phyloP scores from a whole-genome alignment of 495 filamentous ascomycete species.

The Aeminium ludgeri region DNA sequence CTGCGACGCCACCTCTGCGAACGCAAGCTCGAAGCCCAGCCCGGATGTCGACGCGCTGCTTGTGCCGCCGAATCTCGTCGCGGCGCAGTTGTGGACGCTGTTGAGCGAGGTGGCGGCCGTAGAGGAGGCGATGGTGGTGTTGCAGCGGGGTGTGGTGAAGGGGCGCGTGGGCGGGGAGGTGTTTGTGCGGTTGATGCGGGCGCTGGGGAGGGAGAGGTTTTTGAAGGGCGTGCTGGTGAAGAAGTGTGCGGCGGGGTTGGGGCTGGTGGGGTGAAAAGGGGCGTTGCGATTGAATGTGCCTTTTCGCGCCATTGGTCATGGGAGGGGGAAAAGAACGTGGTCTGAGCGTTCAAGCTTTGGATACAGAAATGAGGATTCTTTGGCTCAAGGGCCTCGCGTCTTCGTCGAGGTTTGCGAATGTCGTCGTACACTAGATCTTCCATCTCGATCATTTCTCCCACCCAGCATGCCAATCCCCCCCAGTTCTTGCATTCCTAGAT shows the following conservation, averaged over 20 bases:
- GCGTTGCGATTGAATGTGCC: too few relatives aligned
- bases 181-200: conserved; percentile 71
- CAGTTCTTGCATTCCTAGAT: too few relatives aligned
- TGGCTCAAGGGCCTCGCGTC: too few relatives aligned
- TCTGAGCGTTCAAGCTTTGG: too few relatives aligned
- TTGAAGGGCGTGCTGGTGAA: conserved; percentile 73
- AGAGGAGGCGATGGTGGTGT: conserved; percentile 67
- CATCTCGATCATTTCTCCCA: too few relatives aligned
- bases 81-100: conserved; percentile 74
- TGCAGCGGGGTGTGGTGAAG: conserved; percentile 65
- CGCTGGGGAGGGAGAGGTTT: conserved; percentile 74
- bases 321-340: too few relatives aligned
- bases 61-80: conserved; percentile 85
- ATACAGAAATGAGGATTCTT: too few relatives aligned
- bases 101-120: conserved; percentile 73
- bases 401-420: too few relatives aligned
- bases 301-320: too few relatives aligned
- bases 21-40: conserved; percentile 35
- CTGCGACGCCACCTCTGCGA: conserved; percentile 62
- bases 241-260: conserved; percentile 82
- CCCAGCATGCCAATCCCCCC: too few relatives aligned
- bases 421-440: too few relatives aligned
- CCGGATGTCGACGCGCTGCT: conserved; percentile 74
- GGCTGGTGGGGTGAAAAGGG: conserved; percentile 26
- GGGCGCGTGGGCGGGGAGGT: conserved; percentile 64